Percentiles rank a stretch among this genome's conserved stretches.
These are phyloP conservation scores for Salix purpurea DNA, from an alignment of 345 rosid species.

Conservation along the genomic window DNA sequence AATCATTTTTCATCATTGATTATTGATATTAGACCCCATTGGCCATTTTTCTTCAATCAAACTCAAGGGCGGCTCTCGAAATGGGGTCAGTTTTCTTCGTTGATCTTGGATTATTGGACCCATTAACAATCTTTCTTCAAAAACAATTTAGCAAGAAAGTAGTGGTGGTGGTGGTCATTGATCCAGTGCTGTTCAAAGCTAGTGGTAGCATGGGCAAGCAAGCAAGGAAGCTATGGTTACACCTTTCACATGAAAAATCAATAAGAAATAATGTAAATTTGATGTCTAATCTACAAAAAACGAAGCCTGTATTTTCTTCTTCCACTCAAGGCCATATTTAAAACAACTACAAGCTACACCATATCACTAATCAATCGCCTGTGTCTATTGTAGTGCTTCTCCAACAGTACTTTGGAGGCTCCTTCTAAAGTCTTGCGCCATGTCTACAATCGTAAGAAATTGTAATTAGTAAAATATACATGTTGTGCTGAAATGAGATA, in stretches of 20 bases:
- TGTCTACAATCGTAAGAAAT: slow-evolving; percentile 37
- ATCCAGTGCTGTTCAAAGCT: background rate
- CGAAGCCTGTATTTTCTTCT: background rate
- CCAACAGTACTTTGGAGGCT: slow-evolving; percentile 66
- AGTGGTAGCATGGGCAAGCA: too few relatives aligned
- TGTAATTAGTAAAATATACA: background rate
- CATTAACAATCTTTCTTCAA: too few relatives aligned
- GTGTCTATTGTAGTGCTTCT: slow-evolving; percentile 74
- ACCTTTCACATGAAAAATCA: background rate
- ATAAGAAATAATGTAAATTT: background rate
- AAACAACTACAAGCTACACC: slow-evolving; percentile 9
- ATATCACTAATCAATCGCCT: slow-evolving; percentile 70
- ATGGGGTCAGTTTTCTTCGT: too few relatives aligned
- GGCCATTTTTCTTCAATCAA: too few relatives aligned
- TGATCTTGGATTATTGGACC: too few relatives aligned
- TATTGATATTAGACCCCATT: too few relatives aligned
- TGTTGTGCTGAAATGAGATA: background rate
- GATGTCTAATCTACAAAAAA: background rate
- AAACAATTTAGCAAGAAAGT: too few relatives aligned
- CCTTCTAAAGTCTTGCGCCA: slow-evolving; percentile 87
- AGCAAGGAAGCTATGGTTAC: too few relatives aligned
- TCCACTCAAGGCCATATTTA: background rate
- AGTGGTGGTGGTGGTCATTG: too few relatives aligned
- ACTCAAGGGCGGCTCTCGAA: too few relatives aligned
- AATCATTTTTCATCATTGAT: too few relatives aligned